Conservation (phyloP, 2,329 filamentous ascomycete genomes). For the Apiospora sp. region DNA sequence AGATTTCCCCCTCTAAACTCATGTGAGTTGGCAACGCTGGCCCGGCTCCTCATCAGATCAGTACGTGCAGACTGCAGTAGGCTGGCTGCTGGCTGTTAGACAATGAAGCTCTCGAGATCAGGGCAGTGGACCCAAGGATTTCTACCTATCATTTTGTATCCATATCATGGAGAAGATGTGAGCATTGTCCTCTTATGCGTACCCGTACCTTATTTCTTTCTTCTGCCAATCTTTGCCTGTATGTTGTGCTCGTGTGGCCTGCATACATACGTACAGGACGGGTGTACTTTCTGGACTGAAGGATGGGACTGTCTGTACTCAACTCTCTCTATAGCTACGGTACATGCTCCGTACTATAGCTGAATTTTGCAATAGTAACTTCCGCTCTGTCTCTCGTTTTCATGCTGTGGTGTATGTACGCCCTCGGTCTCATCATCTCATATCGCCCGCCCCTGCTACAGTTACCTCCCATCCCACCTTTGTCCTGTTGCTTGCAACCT, state of each 20-base stretch:
- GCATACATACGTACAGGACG: conserved; percentile 13
- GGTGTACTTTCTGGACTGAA: background rate
- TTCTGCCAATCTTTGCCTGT: conserved; percentile 3
- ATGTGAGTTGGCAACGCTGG: conserved; percentile 5
- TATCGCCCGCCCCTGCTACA: background rate
- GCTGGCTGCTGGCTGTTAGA: background rate
- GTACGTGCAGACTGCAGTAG: background rate
- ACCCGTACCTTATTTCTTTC: conserved; percentile 20
- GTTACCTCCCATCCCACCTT: conserved; percentile 17
- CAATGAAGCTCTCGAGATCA: conserved; percentile 22
- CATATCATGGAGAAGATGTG: conserved; percentile 4
- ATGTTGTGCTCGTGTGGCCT: conserved; percentile 1
- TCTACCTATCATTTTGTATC: conserved; percentile 5
- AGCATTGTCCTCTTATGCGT: conserved; percentile 18
- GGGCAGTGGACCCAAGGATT: background rate
- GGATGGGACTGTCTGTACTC: background rate
- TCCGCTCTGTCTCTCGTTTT: conserved; percentile 15
- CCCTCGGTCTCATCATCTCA: conserved; percentile 19
- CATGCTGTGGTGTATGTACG: conserved; percentile 3
- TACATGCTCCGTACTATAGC: background rate
- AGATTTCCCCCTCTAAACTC: background rate
- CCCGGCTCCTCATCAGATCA: background rate
- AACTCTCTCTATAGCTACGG: background rate
- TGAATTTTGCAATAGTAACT: background rate
- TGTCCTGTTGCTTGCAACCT: conserved; percentile 10